Evolutionary conservation across 2,329 filamentous ascomycete species (phyloP).

Genomic region (Diaporthe longicolla): DNA sequence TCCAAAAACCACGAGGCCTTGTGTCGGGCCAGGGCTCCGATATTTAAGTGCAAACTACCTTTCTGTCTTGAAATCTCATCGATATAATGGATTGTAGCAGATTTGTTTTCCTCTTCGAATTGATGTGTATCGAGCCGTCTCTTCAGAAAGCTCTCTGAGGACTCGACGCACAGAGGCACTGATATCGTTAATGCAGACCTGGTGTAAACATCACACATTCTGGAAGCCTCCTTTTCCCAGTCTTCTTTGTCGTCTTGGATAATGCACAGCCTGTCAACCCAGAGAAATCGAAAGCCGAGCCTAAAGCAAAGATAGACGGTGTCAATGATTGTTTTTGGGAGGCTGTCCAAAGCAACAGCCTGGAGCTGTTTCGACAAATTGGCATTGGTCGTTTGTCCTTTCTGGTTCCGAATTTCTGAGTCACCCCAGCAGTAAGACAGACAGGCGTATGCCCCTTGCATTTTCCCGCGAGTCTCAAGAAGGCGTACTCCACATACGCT

Average conservation of each 20-base stretch:
- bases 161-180: background rate
- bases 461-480: background rate
- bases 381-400: background rate
- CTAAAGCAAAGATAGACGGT: background rate
- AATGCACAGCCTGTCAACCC: conserved; percentile 50
- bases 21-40: fast-evolving
- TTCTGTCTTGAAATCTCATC: background rate
- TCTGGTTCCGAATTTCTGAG: fast-evolving
- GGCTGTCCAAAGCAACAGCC: background rate
- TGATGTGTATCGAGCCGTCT: no score
- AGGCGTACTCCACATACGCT: background rate
- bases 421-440: conserved; percentile 24
- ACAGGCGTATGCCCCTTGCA: background rate
- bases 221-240: conserved; percentile 44
- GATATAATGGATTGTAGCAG: no score
- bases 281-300: conserved; percentile 44
- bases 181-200: conserved; percentile 45
- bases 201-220: conserved; percentile 49
- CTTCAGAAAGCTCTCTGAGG: conserved; percentile 4
- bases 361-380: fast-evolving
- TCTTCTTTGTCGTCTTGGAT: conserved; percentile 46
- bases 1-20: background rate
- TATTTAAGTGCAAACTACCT: no score
- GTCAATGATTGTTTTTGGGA: conserved; percentile 2
- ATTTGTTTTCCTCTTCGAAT: no score